These are phyloP conservation scores for Firmiana major DNA, from an alignment of 345 rosid genomes.

Conservation along the genomic window DNA sequence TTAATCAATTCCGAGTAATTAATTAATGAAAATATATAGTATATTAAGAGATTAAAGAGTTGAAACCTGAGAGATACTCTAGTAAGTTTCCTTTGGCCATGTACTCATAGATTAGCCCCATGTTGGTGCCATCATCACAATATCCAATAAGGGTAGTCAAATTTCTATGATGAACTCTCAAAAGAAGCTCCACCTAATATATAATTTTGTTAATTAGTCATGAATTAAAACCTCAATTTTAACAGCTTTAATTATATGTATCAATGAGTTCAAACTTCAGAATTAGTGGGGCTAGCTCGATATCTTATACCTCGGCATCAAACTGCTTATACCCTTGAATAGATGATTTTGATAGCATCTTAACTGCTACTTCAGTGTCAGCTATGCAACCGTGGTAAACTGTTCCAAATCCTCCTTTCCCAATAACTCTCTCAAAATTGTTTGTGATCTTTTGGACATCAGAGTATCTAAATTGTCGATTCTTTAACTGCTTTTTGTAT, in stretches of 20 bases:
- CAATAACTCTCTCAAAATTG: constrained; percentile 35
- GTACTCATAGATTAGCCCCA: constrained; percentile 42
- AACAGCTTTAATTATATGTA: neutral
- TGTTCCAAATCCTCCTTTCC: constrained; percentile 46
- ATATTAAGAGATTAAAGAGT: neutral
- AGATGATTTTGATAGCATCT: constrained; percentile 40
- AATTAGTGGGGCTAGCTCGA: too few relatives aligned
- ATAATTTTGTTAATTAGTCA: too few relatives aligned
- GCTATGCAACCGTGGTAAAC: constrained; percentile 36
- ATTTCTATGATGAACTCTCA: constrained; percentile 41
- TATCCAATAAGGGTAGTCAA: constrained; percentile 36
- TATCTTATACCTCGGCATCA: constrained; percentile 36
- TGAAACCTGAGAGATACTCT: constrained; percentile 21
- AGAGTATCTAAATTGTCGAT: constrained; percentile 24
- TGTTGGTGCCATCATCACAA: constrained; percentile 37
- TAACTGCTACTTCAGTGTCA: constrained; percentile 40
- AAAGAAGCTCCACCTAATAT: constrained; percentile 32
- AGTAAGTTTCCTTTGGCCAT: constrained; percentile 34
- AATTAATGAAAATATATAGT: too few relatives aligned
- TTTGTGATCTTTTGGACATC: constrained; percentile 36
- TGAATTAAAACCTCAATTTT: neutral
- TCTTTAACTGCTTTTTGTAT: constrained; percentile 13
- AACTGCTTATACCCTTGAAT: constrained; percentile 45
- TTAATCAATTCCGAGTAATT: neutral
- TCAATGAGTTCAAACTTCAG: neutral